Base-by-base conservation (phyloP, 2,329 filamentous ascomycete species). In the Colletotrichum sp. region DNA sequence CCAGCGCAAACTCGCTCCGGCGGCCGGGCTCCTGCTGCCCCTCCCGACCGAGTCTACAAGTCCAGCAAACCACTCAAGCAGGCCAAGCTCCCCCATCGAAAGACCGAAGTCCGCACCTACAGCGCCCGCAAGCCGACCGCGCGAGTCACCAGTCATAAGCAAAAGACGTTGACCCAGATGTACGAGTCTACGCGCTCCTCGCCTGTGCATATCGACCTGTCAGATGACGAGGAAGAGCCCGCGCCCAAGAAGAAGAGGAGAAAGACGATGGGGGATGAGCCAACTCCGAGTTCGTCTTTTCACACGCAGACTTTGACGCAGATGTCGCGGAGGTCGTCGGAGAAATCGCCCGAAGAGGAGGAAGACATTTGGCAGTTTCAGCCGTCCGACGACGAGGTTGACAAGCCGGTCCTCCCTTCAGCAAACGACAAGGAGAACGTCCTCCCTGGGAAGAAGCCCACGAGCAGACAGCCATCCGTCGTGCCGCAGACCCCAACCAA, bases 281-380 rank as follows among this genome's bases (percentile, higher is more conserved):
- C 73, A 16, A 52, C 66, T 13, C 71, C 83, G 10, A 80, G 79
- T 55, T 82, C 83, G 7, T 83, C 79, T 8, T 85, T 84, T 43
- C 83, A 86, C 58, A 87, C 85, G 16, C 86, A 87, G 73, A 87
- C 86, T 5, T 77, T 87, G 70, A 87, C 86, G 16, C 85, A 87
- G 70, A 82, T 86, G 12, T 65, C 85, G 9, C 85, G 87, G 74
- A 87, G 85, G 9, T 78, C 87, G 69, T 86, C 85, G 10, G 85
- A 87, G 71, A 81, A 85, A 7, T 78, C 79, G 24, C 43, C 52
- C n/a, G 55, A 34, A 18, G 68, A 73, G 36, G 72, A 70, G 4
- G 75, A 78, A 21, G 71, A 58, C 16, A 24, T 70, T 18, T 52
- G 74, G 70, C 72, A 73, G 28, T 81, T 87, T 62, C 81, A 82